Percentiles rank a stretch among this genome's conserved stretches.
phyloP scores from a whole-genome alignment of 148 eudicot species.

The Spergularia marina region DNA sequence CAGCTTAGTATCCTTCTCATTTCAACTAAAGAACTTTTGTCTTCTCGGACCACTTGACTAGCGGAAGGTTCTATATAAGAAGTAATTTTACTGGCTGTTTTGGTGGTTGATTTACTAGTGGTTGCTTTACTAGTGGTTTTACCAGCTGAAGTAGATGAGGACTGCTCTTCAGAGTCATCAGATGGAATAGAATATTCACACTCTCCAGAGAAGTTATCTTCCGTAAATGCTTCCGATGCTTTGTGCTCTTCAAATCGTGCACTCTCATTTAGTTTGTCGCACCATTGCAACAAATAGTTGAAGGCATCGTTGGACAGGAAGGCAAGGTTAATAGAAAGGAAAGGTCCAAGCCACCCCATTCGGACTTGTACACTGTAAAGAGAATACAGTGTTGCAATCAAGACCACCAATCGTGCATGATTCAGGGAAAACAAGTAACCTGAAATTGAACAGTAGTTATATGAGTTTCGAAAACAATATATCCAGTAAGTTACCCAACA shows the following conservation, averaged over 20 bases:
- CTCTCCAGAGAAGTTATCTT: slow-evolving; percentile 63
- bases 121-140: slow-evolving; percentile 35
- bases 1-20: slow-evolving; percentile 77
- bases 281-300: slow-evolving; percentile 73
- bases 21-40: slow-evolving; percentile 56
- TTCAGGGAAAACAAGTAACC: slow-evolving; percentile 92
- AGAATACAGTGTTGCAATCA: slow-evolving; percentile 75
- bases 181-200: slow-evolving; percentile 54
- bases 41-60: slow-evolving; percentile 66
- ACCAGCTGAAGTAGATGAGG: slow-evolving; percentile 46
- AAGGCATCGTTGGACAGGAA: slow-evolving; percentile 79
- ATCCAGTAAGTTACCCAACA: background rate
- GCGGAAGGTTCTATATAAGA: slow-evolving; percentile 42
- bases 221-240: slow-evolving; percentile 57
- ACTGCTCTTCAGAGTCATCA: slow-evolving; percentile 62
- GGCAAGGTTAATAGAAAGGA: slow-evolving; percentile 78
- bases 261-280: slow-evolving; percentile 79
- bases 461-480: background rate
- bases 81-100: slow-evolving; percentile 20
- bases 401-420: slow-evolving; percentile 88
- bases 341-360: slow-evolving; percentile 84
- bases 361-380: slow-evolving; percentile 76
- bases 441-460: slow-evolving; percentile 29
- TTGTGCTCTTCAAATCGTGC: slow-evolving; percentile 74
- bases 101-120: slow-evolving; percentile 31